These are phyloP conservation scores for Pseudoneurospora amorphoporcata DNA, from an alignment of 495 filamentous ascomycete genomes.

Conservation along the genomic window DNA sequence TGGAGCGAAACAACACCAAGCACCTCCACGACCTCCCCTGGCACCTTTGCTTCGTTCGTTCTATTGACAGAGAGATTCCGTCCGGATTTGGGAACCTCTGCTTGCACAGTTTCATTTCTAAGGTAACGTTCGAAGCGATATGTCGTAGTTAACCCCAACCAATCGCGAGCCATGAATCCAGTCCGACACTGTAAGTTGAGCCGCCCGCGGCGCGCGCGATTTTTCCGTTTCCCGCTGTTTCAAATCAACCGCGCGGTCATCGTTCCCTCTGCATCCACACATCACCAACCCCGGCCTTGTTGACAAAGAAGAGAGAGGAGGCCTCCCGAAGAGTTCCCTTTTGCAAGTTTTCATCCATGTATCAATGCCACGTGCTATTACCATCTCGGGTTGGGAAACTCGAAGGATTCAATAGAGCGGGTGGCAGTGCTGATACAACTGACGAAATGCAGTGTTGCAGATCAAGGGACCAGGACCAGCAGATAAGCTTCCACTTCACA, in stretches of 20 bases:
- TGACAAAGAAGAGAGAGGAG: background rate
- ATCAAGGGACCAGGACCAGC: background rate
- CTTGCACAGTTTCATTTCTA: background rate
- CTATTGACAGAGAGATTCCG: background rate
- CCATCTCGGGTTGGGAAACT: background rate
- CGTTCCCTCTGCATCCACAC: background rate
- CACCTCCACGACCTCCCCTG: background rate
- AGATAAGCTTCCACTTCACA: background rate
- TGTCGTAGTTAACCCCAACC: background rate
- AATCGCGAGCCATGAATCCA: background rate
- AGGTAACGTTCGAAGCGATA: background rate
- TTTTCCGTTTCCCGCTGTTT: background rate
- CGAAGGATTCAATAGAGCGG: background rate
- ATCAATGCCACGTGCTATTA: background rate
- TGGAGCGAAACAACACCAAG: background rate
- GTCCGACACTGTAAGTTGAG: background rate
- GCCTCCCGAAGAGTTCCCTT: background rate
- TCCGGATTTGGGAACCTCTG: background rate
- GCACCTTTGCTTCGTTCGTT: background rate
- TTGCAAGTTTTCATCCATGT: background rate
- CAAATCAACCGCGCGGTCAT: background rate
- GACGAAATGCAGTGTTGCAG: background rate
- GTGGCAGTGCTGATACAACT: background rate
- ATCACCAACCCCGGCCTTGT: background rate
- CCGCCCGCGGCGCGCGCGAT: background rate